Evolutionary conservation across 2,329 filamentous ascomycete genomes (phyloP), one percentile per base, ranked within the genome.

Genomic region (Bipolaris cookei): DNA sequence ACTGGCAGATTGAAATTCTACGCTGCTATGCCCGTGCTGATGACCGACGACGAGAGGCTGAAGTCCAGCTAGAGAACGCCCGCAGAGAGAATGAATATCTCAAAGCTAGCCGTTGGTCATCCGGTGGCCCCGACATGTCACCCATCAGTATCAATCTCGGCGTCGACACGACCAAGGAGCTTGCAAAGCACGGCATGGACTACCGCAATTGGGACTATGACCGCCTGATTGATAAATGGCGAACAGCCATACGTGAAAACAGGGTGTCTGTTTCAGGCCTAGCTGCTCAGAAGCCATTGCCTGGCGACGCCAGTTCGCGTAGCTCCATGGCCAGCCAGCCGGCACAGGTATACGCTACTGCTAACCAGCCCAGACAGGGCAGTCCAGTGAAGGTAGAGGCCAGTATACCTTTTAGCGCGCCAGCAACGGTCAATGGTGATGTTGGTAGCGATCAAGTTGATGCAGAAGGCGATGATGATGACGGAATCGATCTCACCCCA

Each of bases 1-100:
- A 72, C 28, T 83, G 81, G 81, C 77, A 77, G 52, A 64, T 82
- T 30, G 80, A 83, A 62, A 73, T 80, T 14, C 65, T 81, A 45
- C 77, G 81, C 38, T 77, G 78, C 28, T 80, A 77, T 60, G 74
- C 76, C n/a, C 75, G 76, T 14, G 72, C 75, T 5, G 69, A 77
- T 47, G 77, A 81, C 35, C 61, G 70, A 23, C 70, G 73, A 25
- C 65, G 69, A 10, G 75, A 78, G 18, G 68, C 74, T 2, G 73
- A 76, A 45, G 64, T 69, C 11, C 76, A 76, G 54, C 63, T 82
- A 7, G 76, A 77, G 41, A 69, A 70, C 18, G 76, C 78, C 6
- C 72, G 76, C 32, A 72, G 76, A 32, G 78, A 80, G 51, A 75
- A 79, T 28, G 76, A 77, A 3, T 76, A 79, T 53, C 71, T 82